Evolutionary conservation across 768 basidiomycete species (phyloP).

Genomic region (Hypsizygus marmoreus): DNA sequence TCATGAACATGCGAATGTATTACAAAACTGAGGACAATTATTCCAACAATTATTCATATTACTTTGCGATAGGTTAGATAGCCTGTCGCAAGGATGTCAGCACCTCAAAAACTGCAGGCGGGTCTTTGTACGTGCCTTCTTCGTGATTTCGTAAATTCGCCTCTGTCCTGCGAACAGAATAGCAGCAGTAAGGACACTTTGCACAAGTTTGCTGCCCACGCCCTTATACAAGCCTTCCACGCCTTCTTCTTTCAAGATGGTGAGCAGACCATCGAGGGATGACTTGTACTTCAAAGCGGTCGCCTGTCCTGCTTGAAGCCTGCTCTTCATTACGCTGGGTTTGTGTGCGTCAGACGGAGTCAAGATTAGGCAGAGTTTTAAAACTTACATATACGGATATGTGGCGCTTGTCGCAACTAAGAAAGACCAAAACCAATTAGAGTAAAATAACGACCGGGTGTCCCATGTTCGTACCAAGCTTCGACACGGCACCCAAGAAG

Average conservation of each 20-base stretch:
- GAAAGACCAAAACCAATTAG: constrained; percentile 3
- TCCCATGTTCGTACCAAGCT: constrained; percentile 75
- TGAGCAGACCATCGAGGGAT: constrained; percentile 71
- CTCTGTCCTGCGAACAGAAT: constrained; percentile 91
- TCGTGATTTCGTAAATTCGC: constrained; percentile 76
- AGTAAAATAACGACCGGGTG: neutral
- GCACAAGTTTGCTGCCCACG: constrained; percentile 82
- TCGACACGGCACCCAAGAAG: constrained; percentile 90
- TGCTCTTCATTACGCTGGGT: constrained; percentile 76
- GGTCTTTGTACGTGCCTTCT: constrained; percentile 36
- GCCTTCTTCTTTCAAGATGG: constrained; percentile 80
- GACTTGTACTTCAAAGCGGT: constrained; percentile 73
- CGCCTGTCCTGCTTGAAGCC: constrained; percentile 75
- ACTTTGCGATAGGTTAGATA: constrained; percentile 14
- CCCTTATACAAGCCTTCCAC: constrained; percentile 86
- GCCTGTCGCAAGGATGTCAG: constrained; percentile 9
- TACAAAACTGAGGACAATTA: too few species aligned
- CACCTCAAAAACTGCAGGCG: neutral
- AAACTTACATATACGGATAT: constrained; percentile 50
- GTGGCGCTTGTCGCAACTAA: constrained; percentile 51
- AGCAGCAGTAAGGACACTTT: constrained; percentile 91
- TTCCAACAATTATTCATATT: neutral
- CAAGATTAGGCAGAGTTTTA: neutral
- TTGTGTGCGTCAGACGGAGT: neutral
- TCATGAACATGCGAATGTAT: too few species aligned